Base-by-base conservation (phyloP, 106 monocot genomes). In the Vanilla planifolia region DNA sequence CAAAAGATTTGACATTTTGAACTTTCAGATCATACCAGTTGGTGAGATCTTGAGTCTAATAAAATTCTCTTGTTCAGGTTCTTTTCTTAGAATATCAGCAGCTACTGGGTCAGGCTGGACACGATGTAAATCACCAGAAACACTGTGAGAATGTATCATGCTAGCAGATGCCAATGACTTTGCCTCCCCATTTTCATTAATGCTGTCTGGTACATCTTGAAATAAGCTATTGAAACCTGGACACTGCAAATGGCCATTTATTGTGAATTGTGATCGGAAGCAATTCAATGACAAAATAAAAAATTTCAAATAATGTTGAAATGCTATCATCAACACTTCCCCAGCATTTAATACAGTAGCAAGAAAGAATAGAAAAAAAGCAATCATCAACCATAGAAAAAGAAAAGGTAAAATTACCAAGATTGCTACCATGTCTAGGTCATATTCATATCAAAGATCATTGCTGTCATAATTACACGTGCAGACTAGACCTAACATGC, bases 1-100 rank as follows among this genome's bases (percentile, higher is more conserved):
- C 37, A 37, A 37, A 37, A 37, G 5, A 10, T 6, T 37, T 37
- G 53, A 30, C 15, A 14, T 25, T 4, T 52, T 45, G 24, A 15
- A 10, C 15, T 53, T 16, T 53, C n/a, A 16, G 14, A 22, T 33
- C 61, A 67, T 82, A 99, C 98, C 92, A 37, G 48, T 60, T 32
- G 98, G 98, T 55, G 84, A 71, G 32, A 92, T 83, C 60, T 67
- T 77, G 52, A 92, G 43, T 78, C 65, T 79, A 55, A 79, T 82
- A 72, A 91, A 99, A 33, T 77, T 71, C 75, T 92, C 98, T 61
- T 99, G 98, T 51, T 99, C 92, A 33, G 88, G 92, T 50, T 85
- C 98, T 71, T 85, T 99, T 63, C 92, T 81, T 28, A 99, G 82
- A 75, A 99, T 92, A 75, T 99, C 85, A 40, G 92, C 98, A 48